Conservation (phyloP, 2,329 filamentous ascomycete species). For the Botryotinia globosa region DNA sequence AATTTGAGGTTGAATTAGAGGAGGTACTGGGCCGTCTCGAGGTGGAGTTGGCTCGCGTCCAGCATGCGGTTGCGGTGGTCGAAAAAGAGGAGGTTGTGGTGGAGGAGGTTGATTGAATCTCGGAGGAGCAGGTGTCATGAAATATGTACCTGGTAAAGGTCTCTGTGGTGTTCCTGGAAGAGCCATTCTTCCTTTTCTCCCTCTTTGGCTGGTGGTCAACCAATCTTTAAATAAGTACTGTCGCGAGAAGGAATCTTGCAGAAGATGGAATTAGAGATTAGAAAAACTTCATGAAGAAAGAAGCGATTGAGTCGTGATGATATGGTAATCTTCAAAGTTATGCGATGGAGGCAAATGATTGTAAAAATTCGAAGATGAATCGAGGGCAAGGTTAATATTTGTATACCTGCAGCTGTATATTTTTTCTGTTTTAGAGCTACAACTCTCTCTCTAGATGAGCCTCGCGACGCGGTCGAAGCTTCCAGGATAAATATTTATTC, state of each 20-base stretch:
- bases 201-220: background rate
- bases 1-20: constrained; percentile 11
- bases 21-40: constrained; percentile 21
- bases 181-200: constrained; percentile 26
- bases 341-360: constrained; percentile 7
- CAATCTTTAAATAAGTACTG: constrained; percentile 7
- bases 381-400: constrained; percentile 11
- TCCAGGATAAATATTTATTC: constrained; percentile 20
- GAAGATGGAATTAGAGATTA: constrained; percentile 24
- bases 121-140: constrained; percentile 67
- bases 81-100: constrained; percentile 49
- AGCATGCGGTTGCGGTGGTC: constrained; percentile 21
- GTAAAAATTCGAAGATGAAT: constrained; percentile 15
- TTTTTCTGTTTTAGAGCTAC: constrained; percentile 17
- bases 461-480: constrained; percentile 24
- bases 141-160: constrained; percentile 70
- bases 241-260: constrained; percentile 24
- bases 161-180: constrained; percentile 59
- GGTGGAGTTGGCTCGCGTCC: constrained; percentile 28
- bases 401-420: constrained; percentile 13
- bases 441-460: constrained; percentile 20
- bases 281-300: constrained; percentile 30
- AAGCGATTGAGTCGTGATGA: constrained; percentile 16
- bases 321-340: constrained; percentile 13
- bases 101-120: constrained; percentile 47